Evolutionary conservation across 371 early-diverging fungal species (phyloP), one percentile per base, ranked within the genome.

Genomic region (Coemansia sp.): DNA sequence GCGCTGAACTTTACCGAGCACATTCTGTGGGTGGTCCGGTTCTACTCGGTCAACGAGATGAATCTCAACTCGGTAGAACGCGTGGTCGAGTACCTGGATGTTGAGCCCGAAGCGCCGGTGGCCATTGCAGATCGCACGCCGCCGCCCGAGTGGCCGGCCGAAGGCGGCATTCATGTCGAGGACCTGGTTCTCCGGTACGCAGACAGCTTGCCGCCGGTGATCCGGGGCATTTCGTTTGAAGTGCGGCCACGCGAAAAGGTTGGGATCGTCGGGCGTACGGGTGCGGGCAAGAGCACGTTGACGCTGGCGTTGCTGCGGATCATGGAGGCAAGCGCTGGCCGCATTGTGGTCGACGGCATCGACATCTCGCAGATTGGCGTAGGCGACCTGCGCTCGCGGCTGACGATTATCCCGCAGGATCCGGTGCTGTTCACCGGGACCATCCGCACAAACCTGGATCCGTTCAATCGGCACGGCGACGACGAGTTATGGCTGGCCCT

Each of bases 61-160:
- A 83, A 87, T 62, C 84, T 91, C 85, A 90, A 90, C 82, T 83
- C 87, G 9, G 87, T 95, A 45, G 94, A 95, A 59, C 90, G 96
- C 61, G 83, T 92, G 0, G 78, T 83, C 12, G 88, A 94, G 67
- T 95, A 93, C 66, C 88, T 93, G 30, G 93, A 40, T 40, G 61
- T 81, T 69, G 91, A 30, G 82, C 85, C 45, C 77, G 85, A 33
- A 93, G 94, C 72, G 86, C 86, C 62, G 84, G 83, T 69, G 20
- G 70, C 61, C 1, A 57, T 70, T 11, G 54, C 61, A 5, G 78
- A 57, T 31, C 53, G 59, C 63, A 80, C 58, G 30, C 85, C 65
- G 52, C 82, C 81, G 54, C 60, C 82, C 3, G 69, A 66, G 14
- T 94, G 95, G 95, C 94, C 94, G 2, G 72, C 78, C 41, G 62